phyloP scores from a whole-genome alignment of 1,284 basidiomycete genomes.

The Pterulicium gracile region DNA sequence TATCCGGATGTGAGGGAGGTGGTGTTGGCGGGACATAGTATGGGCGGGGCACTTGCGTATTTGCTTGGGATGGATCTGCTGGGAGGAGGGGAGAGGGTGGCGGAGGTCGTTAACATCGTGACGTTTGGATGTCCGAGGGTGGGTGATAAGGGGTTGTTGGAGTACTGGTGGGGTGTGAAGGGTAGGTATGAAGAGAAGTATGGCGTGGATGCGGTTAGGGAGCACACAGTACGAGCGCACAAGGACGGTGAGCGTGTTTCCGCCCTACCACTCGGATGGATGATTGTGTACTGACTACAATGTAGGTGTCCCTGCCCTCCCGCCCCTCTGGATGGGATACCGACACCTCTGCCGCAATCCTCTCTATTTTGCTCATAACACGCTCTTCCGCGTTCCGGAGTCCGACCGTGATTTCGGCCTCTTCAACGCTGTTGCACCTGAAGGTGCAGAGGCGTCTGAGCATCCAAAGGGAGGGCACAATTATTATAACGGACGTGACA shows the following conservation, averaged over 20 bases:
- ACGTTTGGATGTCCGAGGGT: constrained; percentile 22
- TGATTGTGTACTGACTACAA: not conserved
- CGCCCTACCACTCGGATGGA: not conserved
- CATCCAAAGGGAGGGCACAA: constrained; percentile 25
- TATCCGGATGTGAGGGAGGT: constrained; percentile 17
- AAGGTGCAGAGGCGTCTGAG: constrained; percentile 4
- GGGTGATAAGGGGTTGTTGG: constrained; percentile 18
- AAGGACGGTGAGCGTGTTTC: constrained; percentile 21
- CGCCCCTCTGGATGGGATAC: constrained; percentile 21
- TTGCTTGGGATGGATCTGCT: constrained; percentile 22
- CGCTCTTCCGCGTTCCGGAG: constrained; percentile 20
- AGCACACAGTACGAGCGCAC: constrained; percentile 20
- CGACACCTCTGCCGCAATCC: constrained; percentile 16
- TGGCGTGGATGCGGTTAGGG: constrained; percentile 15
- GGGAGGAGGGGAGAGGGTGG: constrained; percentile 6
- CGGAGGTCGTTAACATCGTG: constrained; percentile 15
- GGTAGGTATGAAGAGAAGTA: constrained; percentile 12
- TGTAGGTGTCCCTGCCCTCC: constrained; percentile 21
- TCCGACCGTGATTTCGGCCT: constrained; percentile 19
- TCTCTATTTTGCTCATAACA: constrained; percentile 8
- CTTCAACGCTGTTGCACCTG: constrained; percentile 15
- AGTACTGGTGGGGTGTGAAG: constrained; percentile 15
- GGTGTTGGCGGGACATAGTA: constrained; percentile 19
- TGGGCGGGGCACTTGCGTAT: constrained; percentile 22
- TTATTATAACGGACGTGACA: constrained; percentile 24